Evolutionary conservation across 768 basidiomycete species (phyloP), one percentile per base, ranked within the genome.

Genomic region (Rhodotorula paludigena): DNA sequence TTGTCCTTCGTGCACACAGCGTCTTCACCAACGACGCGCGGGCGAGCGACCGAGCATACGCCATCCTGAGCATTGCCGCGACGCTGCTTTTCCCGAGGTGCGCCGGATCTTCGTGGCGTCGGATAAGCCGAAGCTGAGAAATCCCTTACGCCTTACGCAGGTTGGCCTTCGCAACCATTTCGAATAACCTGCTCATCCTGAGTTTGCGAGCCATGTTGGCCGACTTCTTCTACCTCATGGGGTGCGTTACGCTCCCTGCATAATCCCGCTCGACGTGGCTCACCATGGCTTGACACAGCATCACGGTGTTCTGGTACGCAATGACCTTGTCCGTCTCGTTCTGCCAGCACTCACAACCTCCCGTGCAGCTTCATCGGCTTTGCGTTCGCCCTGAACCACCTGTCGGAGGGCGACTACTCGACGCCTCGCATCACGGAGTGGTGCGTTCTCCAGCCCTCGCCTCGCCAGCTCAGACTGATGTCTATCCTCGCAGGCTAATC

Each of bases 81-180:
- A 61, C 59, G 25, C 38, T 73, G 16, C 38, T 73, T 30, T 73
- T 73, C 41, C 72, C 72, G 3, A 89, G 90, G 65, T 80, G 92
- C 61, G 92, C n/a, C n/a, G n/a, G n/a, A n/a, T n/a, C n/a, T n/a
- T 89, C 1, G 93, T 92, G 74, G 90, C 92, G 9, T 90, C 89
- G 0, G 33, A 39, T 20, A 15, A 9, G 48, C 3, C 30, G 30
- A 28, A 25, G 21, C 47, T 16, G 23, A 16, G 4, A 21, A 2
- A 10, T 5, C 18, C 7, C 38, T 12, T n/a, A 32, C 20, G 18
- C 25, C 21, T 32, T n/a, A 2, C 57, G 25, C 73, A 90, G 91
- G 60, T 79, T 96, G 62, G 92, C 91, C 1, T 97, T 97, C 75
- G 92, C 94, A 7, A 90, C 90, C 0, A 80, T 96, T 36, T 87